Base-by-base conservation (phyloP, 2,329 filamentous ascomycete species). In the Penicillium digitatum region DNA sequence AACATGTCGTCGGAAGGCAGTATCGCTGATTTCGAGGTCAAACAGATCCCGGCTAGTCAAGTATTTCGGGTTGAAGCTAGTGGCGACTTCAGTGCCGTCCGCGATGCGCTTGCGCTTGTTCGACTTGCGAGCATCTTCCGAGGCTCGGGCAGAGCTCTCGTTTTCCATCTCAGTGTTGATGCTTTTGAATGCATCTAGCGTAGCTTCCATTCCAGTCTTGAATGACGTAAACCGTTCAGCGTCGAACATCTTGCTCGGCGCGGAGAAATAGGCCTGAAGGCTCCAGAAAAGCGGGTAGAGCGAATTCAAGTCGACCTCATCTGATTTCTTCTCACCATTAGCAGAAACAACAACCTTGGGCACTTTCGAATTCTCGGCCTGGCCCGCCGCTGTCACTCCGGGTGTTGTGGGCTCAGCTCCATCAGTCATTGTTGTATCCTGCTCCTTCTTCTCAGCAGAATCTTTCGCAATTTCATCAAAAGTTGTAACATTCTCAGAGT, bases 41-140 rank as follows among this genome's bases (percentile, higher is more conserved):
- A 99, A 99, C 1, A 99, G 79, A 70, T 99, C 95, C 61, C 88
- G 84, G 72, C 92, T 97, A n/a, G 94, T 99, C 18, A 99, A 82
- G 70, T 99, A 99, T 70, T 97, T 99, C 1, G 95, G 93, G 66
- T 99, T 99, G 76, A 96, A 97, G 24, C 84, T 86, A 67, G 85
- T 87, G 24, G 85, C 81, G 48, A 86, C 76, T 57, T 87, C 86
- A 47, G 83, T 79, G 8, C 83, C 82, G 48, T 84, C 80, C 27
- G 76, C 80, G 11, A 82, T 79, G 40, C 82, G 79, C 71, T 92
- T 95, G 54, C 90, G 84, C 74, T 92, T 95, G 29, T 71, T 75
- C 5, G 83, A 84, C 60, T 82, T 82, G 59, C 84, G 86, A 44
- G 79, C 77, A 49, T 90, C 89, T 39, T 87, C 85, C 2, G 77